Conservation (phyloP, 2,329 filamentous ascomycete genomes). For the Penicillium vulpinum region DNA sequence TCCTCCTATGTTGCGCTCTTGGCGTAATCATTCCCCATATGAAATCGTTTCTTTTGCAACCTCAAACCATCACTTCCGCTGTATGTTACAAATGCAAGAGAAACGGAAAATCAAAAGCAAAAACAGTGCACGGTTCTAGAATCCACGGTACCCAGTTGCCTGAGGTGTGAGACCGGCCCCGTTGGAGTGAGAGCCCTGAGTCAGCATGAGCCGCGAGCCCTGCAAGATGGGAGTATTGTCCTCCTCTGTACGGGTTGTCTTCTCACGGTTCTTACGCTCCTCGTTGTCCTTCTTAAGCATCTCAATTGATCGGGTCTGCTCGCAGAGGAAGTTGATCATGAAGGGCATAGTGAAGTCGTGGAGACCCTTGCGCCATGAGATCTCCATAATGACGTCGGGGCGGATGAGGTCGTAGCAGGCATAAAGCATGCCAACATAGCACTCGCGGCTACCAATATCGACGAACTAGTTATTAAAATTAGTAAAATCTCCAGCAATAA, state of each 20-base stretch:
- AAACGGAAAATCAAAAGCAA: conserved; percentile 15
- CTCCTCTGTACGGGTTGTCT: conserved; percentile 81
- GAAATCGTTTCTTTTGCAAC: conserved; percentile 28
- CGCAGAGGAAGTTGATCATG: conserved; percentile 97
- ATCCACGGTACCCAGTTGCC: conserved; percentile 71
- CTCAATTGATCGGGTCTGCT: conserved; percentile 84
- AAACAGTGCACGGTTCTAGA: conserved; percentile 41
- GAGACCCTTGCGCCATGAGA: conserved; percentile 94
- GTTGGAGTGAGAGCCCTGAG: conserved; percentile 86
- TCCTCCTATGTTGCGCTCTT: conserved; percentile 7
- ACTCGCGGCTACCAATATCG: conserved; percentile 97
- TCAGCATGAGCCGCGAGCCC: conserved; percentile 88
- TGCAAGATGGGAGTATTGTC: conserved; percentile 93
- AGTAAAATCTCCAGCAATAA: conserved; percentile 26
- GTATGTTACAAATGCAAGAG: conserved; percentile 37
- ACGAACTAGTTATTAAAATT: conserved; percentile 70
- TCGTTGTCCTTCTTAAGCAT: conserved; percentile 93
- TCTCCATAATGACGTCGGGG: conserved; percentile 87
- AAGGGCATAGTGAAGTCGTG: conserved; percentile 99
- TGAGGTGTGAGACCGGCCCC: conserved; percentile 74
- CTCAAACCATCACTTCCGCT: conserved; percentile 31
- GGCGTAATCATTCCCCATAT: conserved; percentile 8
- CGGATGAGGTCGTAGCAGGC: conserved; percentile 97
- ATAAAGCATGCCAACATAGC: conserved; percentile 99
- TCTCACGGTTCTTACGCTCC: conserved; percentile 73